Conservation (phyloP, 306 rosid genomes). For the Carpinus viminea region DNA sequence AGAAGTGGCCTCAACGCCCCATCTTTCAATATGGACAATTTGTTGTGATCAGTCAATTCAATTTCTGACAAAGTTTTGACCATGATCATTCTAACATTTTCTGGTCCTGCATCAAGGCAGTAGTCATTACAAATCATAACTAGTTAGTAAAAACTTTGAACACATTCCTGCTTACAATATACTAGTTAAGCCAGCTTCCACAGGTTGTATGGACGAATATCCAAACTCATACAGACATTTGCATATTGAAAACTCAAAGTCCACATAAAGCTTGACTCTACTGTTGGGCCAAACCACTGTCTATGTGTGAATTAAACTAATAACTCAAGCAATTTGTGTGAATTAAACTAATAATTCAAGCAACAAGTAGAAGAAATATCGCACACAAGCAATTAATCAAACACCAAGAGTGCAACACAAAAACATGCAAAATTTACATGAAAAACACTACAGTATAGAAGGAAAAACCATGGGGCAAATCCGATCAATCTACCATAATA, state of each 20-base stretch:
- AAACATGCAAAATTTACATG: no score
- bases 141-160: neutral
- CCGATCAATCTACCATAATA: no score
- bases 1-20: conserved; percentile 59
- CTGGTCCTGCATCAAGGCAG: conserved; percentile 41
- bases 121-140: neutral
- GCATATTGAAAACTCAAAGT: neutral
- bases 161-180: neutral
- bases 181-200: neutral
- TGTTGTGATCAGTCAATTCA: conserved; percentile 53
- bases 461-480: no score
- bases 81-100: conserved; percentile 45
- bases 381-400: no score
- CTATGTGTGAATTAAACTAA: no score
- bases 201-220: neutral
- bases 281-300: no score
- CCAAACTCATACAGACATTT: neutral
- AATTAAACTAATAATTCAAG: no score
- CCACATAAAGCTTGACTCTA: neutral
- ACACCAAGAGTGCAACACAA: no score
- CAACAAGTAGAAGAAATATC: no score
- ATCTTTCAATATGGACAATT: conserved; percentile 43
- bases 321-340: no score
- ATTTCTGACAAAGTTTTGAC: conserved; percentile 53
- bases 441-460: no score